Base-by-base conservation (phyloP, 805 yeast species). In the Soucietia sequanensis region DNA sequence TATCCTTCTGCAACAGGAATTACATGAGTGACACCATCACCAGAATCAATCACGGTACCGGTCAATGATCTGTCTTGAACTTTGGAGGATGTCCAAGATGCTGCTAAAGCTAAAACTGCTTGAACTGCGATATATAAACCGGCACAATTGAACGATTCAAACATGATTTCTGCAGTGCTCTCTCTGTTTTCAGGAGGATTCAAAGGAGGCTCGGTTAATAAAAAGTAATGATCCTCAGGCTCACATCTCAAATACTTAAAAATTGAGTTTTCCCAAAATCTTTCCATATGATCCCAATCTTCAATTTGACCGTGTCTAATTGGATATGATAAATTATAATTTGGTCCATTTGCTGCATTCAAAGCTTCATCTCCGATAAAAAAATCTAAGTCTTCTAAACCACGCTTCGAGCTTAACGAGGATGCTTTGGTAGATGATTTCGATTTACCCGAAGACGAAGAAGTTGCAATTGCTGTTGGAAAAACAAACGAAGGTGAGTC, bases 141-240 rank as follows among this genome's bases (percentile, higher is more conserved):
- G 12, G 98, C 98, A 68, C 99, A 93, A 62, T 93, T 93, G 75
- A 93, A 93, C 13, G 95, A 81, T 68, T 93, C 99, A 67, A 93
- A 93, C 95, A 93, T 93, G 57, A 93, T 93, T 61, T 93, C 99
- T 9, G 99, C 99, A 1, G 96, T 89, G 60, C 87, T 88, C 61
- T 93, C 99, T 68, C 99, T 85, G 65, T 93, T 93, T 69, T 93
- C 99, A 5, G 99, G 99, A n/a, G 99, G 97, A 56, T 93, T 93
- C 47, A 93, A 76, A 15, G 99, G 99, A 8, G 99, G 99, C 67
- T 93, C 99, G 33, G 99, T 93, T 49, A 93, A 68, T 38, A 93
- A 69, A 64, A 93, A 93, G 58, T 87, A 89, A 57, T 93, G 99
- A 64, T 93, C 99, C 62, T 93, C 99, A 11, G 99, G 99, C 65